Evolutionary conservation across 2,329 filamentous ascomycete species (phyloP).

Genomic region (Aspergillus piperis): DNA sequence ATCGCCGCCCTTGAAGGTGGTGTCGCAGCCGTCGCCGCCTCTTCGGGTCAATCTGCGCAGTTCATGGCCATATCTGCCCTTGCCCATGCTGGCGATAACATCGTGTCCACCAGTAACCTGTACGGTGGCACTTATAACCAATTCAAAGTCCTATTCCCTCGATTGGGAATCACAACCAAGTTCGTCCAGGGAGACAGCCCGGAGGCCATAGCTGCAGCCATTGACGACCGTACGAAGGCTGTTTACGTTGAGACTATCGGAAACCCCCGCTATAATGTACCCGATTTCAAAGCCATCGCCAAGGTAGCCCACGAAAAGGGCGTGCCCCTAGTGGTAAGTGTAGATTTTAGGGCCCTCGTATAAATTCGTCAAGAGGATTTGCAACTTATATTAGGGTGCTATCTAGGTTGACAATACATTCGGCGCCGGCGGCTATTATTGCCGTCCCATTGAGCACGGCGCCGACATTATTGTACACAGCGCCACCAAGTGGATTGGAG

Average conservation of each 20-base stretch:
- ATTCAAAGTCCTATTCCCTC: slow-evolving; percentile 84
- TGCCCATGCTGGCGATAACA: slow-evolving; percentile 88
- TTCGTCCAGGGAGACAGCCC: slow-evolving; percentile 80
- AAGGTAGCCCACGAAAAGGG: slow-evolving; percentile 73
- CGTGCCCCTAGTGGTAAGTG: slow-evolving; percentile 62
- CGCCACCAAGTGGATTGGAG: slow-evolving; percentile 96
- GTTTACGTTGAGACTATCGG: slow-evolving; percentile 91
- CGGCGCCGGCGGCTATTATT: slow-evolving; percentile 86
- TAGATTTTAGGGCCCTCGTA: neutral
- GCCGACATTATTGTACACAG: slow-evolving; percentile 94
- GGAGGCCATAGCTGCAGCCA: slow-evolving; percentile 75
- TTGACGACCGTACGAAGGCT: slow-evolving; percentile 92
- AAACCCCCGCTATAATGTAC: slow-evolving; percentile 90
- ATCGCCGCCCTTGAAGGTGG: slow-evolving; percentile 95
- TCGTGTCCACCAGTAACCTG: slow-evolving; percentile 84
- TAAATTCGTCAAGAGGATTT: neutral
- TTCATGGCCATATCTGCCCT: slow-evolving; percentile 86
- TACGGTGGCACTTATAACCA: slow-evolving; percentile 98
- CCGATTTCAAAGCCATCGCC: slow-evolving; percentile 83
- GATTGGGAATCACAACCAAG: slow-evolving; percentile 85
- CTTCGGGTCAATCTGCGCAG: slow-evolving; percentile 87
- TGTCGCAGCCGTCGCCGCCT: slow-evolving; percentile 77
- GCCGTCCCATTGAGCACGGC: slow-evolving; percentile 82
- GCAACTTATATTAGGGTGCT: neutral
- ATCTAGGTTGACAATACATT: slow-evolving; percentile 89